These are phyloP conservation scores for Leersia perrieri DNA, from an alignment of 176 grass and related monocot species.

Conservation along the genomic window DNA sequence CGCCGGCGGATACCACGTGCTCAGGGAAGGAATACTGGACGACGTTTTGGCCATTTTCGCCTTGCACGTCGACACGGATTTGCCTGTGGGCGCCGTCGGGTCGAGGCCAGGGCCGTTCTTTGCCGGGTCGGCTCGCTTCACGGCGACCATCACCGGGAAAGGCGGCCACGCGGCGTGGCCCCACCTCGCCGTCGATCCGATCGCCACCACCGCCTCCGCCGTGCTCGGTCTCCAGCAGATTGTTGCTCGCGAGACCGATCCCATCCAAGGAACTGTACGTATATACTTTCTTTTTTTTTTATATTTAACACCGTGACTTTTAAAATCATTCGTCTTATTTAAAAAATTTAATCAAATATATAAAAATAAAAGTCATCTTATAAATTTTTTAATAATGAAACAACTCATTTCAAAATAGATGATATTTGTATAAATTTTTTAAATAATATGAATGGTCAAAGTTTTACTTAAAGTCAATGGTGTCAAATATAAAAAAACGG, in stretches of 20 bases:
- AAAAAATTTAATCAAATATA: too few species aligned
- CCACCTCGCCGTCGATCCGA: conserved; percentile 48
- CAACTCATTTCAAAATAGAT: too few species aligned
- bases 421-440: too few species aligned
- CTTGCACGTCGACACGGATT: conserved; percentile 35
- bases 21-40: conserved; percentile 54
- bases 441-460: too few species aligned
- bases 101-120: conserved; percentile 59
- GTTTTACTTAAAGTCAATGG: too few species aligned
- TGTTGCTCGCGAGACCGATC: conserved; percentile 58
- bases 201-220: conserved; percentile 40
- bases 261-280: conserved; percentile 61
- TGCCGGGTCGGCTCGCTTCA: conserved; percentile 59
- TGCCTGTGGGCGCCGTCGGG: conserved; percentile 35
- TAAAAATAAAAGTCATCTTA: too few species aligned
- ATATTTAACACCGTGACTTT: too few species aligned
- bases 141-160: conserved; percentile 55
- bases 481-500: too few species aligned
- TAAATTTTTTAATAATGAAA: too few species aligned
- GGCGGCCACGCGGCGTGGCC: conserved; percentile 66
- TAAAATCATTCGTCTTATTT: too few species aligned
- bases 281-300: too few species aligned
- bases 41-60: conserved; percentile 56
- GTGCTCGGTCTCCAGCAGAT: conserved; percentile 67
- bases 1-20: conserved; percentile 63